Percentiles rank a stretch among this genome's conserved stretches.
Conservation (phyloP, 2,329 filamentous ascomycete genomes). For the Emergomyces pasteurianus region DNA sequence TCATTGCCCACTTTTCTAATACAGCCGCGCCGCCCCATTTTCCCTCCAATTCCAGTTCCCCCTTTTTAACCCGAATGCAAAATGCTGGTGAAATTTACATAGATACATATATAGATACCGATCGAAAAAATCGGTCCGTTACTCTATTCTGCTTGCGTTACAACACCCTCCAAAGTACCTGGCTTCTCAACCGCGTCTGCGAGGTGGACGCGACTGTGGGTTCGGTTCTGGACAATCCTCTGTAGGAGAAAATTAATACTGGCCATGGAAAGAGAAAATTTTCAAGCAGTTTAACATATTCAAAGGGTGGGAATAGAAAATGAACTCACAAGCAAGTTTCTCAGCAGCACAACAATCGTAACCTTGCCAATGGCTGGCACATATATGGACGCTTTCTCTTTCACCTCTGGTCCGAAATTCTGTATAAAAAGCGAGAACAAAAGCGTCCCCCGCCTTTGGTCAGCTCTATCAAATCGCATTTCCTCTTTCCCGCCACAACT, state of each 20-base stretch:
- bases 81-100: background rate
- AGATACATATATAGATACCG: background rate
- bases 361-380: constrained; percentile 96
- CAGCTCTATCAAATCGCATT: background rate
- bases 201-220: constrained; percentile 28
- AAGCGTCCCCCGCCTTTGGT: constrained; percentile 4
- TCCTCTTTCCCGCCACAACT: background rate
- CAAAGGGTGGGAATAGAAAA: background rate
- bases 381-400: constrained; percentile 93
- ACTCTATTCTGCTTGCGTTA: background rate
- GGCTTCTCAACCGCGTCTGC: constrained; percentile 30
- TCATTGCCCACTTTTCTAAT: background rate
- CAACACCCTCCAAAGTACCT: constrained; percentile 25
- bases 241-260: constrained; percentile 9
- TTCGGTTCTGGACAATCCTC: constrained; percentile 34
- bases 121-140: too few species aligned
- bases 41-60: background rate
- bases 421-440: constrained; percentile 15
- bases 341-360: constrained; percentile 79
- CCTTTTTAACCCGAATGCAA: background rate
- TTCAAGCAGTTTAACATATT: background rate
- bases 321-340: constrained; percentile 69
- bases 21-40: background rate
- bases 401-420: constrained; percentile 79
- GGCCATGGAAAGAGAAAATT: too few species aligned